Percentiles rank a stretch among this genome's conserved stretches.
phyloP scores from a whole-genome alignment of 2,329 filamentous ascomycete species.

The Xenoacremonium recifei region DNA sequence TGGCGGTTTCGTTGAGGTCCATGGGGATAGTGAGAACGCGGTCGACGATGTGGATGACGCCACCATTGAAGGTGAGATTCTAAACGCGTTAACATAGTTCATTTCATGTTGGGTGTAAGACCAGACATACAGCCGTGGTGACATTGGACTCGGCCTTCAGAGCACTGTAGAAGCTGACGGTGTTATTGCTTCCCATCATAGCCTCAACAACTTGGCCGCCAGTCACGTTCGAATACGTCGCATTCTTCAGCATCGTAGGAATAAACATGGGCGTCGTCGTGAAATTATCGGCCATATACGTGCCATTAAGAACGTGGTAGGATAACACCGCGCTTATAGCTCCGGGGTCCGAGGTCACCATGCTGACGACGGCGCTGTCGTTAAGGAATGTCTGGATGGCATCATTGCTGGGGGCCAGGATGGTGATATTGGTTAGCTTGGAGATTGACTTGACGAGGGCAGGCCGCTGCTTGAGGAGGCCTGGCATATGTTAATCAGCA shows the following conservation, averaged over 20 bases:
- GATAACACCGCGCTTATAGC: conserved; percentile 45
- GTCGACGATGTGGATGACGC: conserved; percentile 50
- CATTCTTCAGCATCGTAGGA: conserved; percentile 41
- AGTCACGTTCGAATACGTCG: conserved; percentile 40
- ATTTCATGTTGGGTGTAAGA: neutral
- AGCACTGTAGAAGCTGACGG: conserved; percentile 45
- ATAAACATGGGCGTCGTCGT: conserved; percentile 33
- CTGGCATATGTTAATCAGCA: conserved; percentile 7
- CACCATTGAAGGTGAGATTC: conserved; percentile 43
- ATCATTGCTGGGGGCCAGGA: conserved; percentile 55
- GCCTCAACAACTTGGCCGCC: conserved; percentile 43
- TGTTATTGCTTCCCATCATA: conserved; percentile 38
- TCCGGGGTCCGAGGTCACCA: conserved; percentile 35
- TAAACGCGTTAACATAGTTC: conserved; percentile 6
- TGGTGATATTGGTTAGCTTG: conserved; percentile 21
- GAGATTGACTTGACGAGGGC: conserved; percentile 14
- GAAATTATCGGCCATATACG: conserved; percentile 31
- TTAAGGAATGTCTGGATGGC: conserved; percentile 51
- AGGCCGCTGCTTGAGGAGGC: conserved; percentile 22
- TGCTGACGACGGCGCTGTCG: conserved; percentile 40
- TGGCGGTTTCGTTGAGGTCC: conserved; percentile 30
- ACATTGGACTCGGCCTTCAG: conserved; percentile 39
- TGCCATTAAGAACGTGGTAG: conserved; percentile 58
- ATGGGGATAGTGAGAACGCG: conserved; percentile 38
- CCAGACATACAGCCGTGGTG: conserved; percentile 25